A percentile compares a stretch with the other conserved stretches of the same genome.
Conservation (phyloP, 805 yeast genomes). For the Metschnikowia gruessii region DNA sequence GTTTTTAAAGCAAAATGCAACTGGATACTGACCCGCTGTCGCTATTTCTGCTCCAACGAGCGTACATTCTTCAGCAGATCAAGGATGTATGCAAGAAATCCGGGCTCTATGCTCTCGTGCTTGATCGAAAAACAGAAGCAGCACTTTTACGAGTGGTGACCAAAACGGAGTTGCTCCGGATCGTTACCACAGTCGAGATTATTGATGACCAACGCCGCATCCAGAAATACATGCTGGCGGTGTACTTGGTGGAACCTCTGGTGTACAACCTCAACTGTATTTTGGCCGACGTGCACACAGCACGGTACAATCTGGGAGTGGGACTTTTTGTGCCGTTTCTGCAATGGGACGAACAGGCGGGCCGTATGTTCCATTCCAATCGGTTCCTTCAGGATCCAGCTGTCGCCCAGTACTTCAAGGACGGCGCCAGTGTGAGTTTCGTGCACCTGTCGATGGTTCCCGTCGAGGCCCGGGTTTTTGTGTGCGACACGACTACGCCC, state of each 20-base stretch:
- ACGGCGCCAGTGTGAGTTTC: conserved; percentile 28
- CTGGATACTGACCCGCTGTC: conserved; percentile 17
- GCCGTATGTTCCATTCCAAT: conserved; percentile 20
- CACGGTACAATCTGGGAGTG: conserved; percentile 74
- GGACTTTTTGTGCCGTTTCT: conserved; percentile 64
- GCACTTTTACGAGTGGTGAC: conserved; percentile 47
- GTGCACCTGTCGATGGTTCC: conserved; percentile 51
- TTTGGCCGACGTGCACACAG: conserved; percentile 65
- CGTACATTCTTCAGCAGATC: conserved; percentile 24
- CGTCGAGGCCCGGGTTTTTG: conserved; percentile 65
- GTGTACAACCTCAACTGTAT: conserved; percentile 71
- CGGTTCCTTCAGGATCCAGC: conserved; percentile 31
- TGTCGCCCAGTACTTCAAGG: conserved; percentile 31
- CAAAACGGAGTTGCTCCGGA: conserved; percentile 46
- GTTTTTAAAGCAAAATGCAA: not conserved
- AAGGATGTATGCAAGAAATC: conserved; percentile 30
- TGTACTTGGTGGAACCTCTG: conserved; percentile 74
- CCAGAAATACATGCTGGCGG: conserved; percentile 67
- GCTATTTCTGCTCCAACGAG: conserved; percentile 17
- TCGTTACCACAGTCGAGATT: conserved; percentile 62
- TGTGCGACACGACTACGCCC: conserved; percentile 51
- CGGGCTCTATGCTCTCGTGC: conserved; percentile 41
- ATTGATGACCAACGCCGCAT: conserved; percentile 61
- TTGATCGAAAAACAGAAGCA: conserved; percentile 55
- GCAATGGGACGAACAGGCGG: conserved; percentile 25